phyloP scores from a whole-genome alignment of 352 stramenopile genomes.

The Plasmopara halstedii region DNA sequence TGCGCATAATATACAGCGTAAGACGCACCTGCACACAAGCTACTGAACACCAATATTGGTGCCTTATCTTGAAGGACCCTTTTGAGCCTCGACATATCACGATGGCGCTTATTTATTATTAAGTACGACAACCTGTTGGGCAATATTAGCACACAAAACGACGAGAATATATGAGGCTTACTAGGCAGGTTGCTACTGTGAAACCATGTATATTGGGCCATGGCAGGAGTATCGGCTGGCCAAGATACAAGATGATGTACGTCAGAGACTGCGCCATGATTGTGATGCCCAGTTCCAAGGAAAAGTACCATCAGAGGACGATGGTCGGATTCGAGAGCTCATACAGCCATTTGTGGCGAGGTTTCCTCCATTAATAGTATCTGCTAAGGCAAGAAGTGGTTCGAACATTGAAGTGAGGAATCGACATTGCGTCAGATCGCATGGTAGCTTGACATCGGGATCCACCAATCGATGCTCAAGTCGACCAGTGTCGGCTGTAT shows the following conservation, averaged over 20 bases:
- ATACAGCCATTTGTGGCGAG: conserved; percentile 76
- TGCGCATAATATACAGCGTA: conserved; percentile 76
- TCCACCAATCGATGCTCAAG: conserved; percentile 15
- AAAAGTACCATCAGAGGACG: conserved; percentile 39
- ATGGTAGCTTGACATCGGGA: conserved; percentile 6
- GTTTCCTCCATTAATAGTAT: conserved; percentile 55
- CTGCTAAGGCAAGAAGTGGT: conserved; percentile 25
- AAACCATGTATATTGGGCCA: conserved; percentile 72
- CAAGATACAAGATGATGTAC: conserved; percentile 75
- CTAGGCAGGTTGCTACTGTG: conserved; percentile 2
- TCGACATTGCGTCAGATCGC: neutral
- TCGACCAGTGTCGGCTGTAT: conserved; percentile 16
- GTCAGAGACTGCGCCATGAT: conserved; percentile 57
- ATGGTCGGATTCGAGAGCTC: conserved; percentile 55
- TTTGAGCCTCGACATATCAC: conserved; percentile 13
- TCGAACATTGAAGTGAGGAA: neutral
- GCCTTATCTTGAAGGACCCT: conserved; percentile 34
- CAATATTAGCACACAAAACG: conserved; percentile 24
- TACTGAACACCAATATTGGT: conserved; percentile 38
- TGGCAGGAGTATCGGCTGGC: conserved; percentile 83
- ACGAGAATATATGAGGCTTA: neutral
- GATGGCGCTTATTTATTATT: conserved; percentile 2
- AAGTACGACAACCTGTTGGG: conserved; percentile 3
- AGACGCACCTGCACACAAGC: conserved; percentile 30
- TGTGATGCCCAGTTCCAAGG: conserved; percentile 52